These are phyloP conservation scores for Daldinia sp. DNA, from an alignment of 2,329 filamentous ascomycete genomes.

Conservation along the genomic window DNA sequence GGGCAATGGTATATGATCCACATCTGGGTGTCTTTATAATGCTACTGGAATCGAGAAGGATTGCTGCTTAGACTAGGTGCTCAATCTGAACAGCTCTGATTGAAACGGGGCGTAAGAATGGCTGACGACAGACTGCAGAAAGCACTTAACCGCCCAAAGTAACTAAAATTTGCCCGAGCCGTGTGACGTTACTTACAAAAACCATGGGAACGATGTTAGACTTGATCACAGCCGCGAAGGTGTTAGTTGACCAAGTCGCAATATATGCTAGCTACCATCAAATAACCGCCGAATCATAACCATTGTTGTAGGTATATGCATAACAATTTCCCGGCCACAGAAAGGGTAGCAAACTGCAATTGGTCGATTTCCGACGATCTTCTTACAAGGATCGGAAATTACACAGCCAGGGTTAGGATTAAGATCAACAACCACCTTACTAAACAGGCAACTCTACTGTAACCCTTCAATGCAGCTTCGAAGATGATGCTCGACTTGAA, in stretches of 20 bases:
- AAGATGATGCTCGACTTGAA: neutral
- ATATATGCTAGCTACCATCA: neutral
- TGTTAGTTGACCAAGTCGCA: neutral
- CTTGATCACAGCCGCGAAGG: neutral
- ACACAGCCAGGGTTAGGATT: constrained; percentile 3
- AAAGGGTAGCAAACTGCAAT: neutral
- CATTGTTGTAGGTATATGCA: neutral
- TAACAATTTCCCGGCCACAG: constrained; percentile 27
- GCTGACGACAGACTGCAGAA: neutral
- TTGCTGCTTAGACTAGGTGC: neutral
- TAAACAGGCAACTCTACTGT: neutral
- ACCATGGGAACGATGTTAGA: neutral
- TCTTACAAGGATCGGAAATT: constrained; percentile 35
- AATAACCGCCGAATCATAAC: neutral
- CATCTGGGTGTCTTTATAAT: neutral
- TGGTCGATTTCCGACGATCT: constrained; percentile 5
- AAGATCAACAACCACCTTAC: constrained; percentile 17
- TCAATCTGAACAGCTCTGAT: neutral
- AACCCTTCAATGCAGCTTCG: neutral
- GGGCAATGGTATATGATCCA: neutral
- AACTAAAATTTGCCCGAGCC: neutral
- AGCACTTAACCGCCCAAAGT: neutral
- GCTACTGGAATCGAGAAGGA: neutral
- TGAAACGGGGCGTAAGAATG: constrained; percentile 12
- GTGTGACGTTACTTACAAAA: constrained; percentile 26